A percentile compares a stretch with the other conserved stretches of the same genome.
Conservation (phyloP, 768 basidiomycete species). For the Rhodotorula graminis region DNA sequence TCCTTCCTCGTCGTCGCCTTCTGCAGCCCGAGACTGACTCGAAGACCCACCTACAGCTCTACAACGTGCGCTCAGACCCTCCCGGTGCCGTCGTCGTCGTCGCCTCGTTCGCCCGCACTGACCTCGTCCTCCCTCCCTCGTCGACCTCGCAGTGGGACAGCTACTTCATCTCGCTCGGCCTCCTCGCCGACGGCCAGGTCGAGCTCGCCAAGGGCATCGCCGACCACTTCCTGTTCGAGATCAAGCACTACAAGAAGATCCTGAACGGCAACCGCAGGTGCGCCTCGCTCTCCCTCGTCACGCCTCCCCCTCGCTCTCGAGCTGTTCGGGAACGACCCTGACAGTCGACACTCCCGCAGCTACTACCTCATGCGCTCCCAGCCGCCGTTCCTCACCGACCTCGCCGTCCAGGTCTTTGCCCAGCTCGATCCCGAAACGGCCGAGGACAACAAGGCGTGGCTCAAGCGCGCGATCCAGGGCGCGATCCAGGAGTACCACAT, state of each 20-base stretch:
- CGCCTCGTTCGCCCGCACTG: not conserved
- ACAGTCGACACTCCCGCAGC: constrained; percentile 41
- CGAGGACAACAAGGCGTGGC: constrained; percentile 77
- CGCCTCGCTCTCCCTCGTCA: constrained; percentile 45
- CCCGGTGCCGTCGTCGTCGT: no score
- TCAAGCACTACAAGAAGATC: constrained; percentile 64
- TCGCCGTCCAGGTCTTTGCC: constrained; percentile 96
- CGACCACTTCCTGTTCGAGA: constrained; percentile 98
- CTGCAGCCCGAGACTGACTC: no score
- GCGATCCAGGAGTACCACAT: constrained; percentile 99
- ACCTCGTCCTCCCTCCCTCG: not conserved
- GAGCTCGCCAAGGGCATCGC: constrained; percentile 96
- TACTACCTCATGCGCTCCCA: constrained; percentile 90
- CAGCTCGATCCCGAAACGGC: constrained; percentile 81
- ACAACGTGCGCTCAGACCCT: constrained; percentile 25
- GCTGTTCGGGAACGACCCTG: not conserved
- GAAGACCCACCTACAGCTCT: constrained; percentile 16
- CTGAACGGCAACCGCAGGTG: constrained; percentile 87
- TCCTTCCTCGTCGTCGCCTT: not conserved
- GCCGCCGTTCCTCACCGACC: constrained; percentile 96
- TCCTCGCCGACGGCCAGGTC: constrained; percentile 89
- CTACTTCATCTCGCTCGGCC: constrained; percentile 87
- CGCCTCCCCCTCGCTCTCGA: not conserved
- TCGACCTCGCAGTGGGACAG: constrained; percentile 53
- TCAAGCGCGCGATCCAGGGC: constrained; percentile 91